Percentiles rank a stretch among this genome's conserved stretches.
phyloP scores from a whole-genome alignment of 495 filamentous ascomycete genomes.

The Antarctomyces pellizariae region DNA sequence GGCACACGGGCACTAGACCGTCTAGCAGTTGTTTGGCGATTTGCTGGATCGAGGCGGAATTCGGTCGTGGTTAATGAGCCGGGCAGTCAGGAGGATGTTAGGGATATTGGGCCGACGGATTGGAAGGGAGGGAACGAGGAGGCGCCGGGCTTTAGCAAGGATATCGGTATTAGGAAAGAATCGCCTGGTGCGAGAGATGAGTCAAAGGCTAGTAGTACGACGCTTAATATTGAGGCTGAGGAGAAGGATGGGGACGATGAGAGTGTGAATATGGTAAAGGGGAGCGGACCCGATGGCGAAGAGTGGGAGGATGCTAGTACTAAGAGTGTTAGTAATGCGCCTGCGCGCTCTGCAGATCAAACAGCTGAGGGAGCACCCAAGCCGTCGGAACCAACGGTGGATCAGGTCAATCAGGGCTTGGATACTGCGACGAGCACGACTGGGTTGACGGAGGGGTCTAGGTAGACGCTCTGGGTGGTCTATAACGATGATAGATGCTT shows the following conservation, averaged over 20 bases:
- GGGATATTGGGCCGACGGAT: constrained; percentile 42
- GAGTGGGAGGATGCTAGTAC: constrained; percentile 8
- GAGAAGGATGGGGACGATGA: constrained; percentile 7
- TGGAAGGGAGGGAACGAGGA: constrained; percentile 34
- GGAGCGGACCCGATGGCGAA: constrained; percentile 13
- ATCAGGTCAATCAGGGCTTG: constrained; percentile 7
- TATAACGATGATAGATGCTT: too few species aligned
- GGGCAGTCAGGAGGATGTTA: constrained; percentile 34
- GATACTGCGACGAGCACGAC: constrained; percentile 9
- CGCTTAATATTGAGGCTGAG: constrained; percentile 2
- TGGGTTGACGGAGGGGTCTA: too few species aligned
- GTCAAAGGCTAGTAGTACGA: constrained; percentile 38
- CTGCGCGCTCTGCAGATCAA: too few species aligned
- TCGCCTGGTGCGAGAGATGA: constrained; percentile 35
- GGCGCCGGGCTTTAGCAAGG: constrained; percentile 25
- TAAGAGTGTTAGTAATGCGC: too few species aligned
- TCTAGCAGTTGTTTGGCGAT: constrained; percentile 67
- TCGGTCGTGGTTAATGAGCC: constrained; percentile 32
- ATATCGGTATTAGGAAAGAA: constrained; percentile 39
- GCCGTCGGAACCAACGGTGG: constrained; percentile 4
- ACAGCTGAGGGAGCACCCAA: constrained; percentile 4
- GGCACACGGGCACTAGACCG: constrained; percentile 62
- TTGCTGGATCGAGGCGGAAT: constrained; percentile 9
- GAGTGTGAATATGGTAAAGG: constrained; percentile 12
- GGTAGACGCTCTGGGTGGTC: too few species aligned